Percentiles rank a stretch among this genome's conserved stretches.
These are phyloP conservation scores for Citeromyces nyonsensis DNA, from an alignment of 805 yeast genomes.

Conservation along the genomic window DNA sequence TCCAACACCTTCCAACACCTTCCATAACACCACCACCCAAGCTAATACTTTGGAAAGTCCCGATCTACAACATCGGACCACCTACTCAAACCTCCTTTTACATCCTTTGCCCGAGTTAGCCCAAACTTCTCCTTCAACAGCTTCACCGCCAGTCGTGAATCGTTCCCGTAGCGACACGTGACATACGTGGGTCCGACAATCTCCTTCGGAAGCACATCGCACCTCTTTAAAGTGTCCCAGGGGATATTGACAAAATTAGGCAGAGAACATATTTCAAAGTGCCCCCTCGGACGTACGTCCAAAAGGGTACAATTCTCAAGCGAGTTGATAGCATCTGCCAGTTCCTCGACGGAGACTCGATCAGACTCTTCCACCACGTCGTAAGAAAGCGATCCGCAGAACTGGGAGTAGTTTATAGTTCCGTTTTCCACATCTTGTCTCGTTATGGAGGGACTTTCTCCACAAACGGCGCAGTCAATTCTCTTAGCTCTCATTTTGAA, in stretches of 20 bases:
- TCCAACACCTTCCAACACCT: too few relatives aligned
- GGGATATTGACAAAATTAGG: constrained; percentile 51
- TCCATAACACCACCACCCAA: too few relatives aligned
- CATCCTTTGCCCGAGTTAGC: constrained; percentile 34
- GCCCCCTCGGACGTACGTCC: constrained; percentile 77
- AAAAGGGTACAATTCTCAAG: constrained; percentile 7
- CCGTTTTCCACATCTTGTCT: constrained; percentile 26
- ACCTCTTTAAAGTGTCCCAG: constrained; percentile 26
- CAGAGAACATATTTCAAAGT: constrained; percentile 51
- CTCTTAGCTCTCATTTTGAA: constrained; percentile 72
- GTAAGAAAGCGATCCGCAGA: constrained; percentile 53
- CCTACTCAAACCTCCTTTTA: constrained; percentile 61
- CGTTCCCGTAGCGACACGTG: constrained; percentile 82
- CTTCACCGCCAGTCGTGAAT: constrained; percentile 66
- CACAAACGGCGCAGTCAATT: constrained; percentile 46
- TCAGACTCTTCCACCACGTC: constrained; percentile 25
- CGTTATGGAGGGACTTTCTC: constrained; percentile 34
- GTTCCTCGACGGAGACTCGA: constrained; percentile 29
- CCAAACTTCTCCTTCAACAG: constrained; percentile 36
- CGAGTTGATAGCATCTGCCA: constrained; percentile 17
- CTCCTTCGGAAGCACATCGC: constrained; percentile 10
- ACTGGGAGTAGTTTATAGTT: constrained; percentile 45
- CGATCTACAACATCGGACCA: constrained; percentile 55
- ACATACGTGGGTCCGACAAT: constrained; percentile 26
- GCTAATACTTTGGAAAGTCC: constrained; percentile 44